Base-by-base conservation (phyloP, 768 basidiomycete species). In the Kwoniella sp. region DNA sequence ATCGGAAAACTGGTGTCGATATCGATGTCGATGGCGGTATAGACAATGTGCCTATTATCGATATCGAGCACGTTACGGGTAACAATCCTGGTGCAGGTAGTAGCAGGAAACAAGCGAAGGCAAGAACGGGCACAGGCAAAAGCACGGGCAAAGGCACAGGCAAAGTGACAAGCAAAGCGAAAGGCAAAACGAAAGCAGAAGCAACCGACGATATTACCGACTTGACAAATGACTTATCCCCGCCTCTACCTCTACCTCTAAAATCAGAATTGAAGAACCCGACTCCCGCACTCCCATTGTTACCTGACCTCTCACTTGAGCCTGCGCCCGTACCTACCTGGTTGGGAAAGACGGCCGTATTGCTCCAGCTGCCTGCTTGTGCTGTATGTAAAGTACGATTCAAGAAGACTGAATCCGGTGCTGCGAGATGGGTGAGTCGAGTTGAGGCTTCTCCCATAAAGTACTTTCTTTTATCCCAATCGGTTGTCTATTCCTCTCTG, bases 321-420 rank as follows among this genome's bases (percentile, higher is more conserved):
- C 60, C 68, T 15, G 29, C 37, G 21, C 68, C 69, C 29, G 56
- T 68, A 15, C 75, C 72, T 6, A 8, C 33, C 1, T 72, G 71
- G 71, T 55, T 74, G 21, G 72, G 70, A 29, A 70, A 64, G 55
- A 65, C 69, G 12, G 57, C 70, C 5, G 48, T 65, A 3, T 25
- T 72, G 17, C 47, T 70, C 0, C 54, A 58, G 19, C 26, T 72
- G 13, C 37, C 47, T 7, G 30, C 24, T 30, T 77, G 75, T 57
- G 63, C 58, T 25, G 56, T 77, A 2, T 77, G 75, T 52, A 61
- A 62, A 21, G 55, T 46, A 13, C 30, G 56, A 21, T 74, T 55
- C 26, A 72, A 72, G 62, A 72, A 73, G 62, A 62, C 29, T n/a
- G 65, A 74, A 19, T 70, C 58, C 19, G 75, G 75, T 9, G 58